Conservation (phyloP, 768 basidiomycete species). For the Leucogyrophana mollusca region DNA sequence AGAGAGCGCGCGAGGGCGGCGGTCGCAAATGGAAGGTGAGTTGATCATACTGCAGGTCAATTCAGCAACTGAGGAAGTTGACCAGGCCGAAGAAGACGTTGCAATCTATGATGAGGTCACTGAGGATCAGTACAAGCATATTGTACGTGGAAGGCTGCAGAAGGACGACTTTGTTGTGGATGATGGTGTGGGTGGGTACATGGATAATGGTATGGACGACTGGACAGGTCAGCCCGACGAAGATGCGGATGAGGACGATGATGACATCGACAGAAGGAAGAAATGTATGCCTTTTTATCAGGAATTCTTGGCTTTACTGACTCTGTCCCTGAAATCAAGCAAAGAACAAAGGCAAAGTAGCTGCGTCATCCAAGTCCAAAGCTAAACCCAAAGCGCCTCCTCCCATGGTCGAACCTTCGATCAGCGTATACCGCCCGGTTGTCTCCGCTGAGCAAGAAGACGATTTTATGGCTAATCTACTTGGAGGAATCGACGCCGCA, state of each 20-base stretch:
- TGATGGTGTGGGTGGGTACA: constrained; percentile 88
- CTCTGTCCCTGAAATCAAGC: constrained; percentile 11
- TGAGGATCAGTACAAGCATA: constrained; percentile 83
- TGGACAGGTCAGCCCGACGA: constrained; percentile 66
- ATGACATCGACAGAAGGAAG: constrained; percentile 33
- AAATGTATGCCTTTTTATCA: constrained; percentile 36
- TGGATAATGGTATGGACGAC: constrained; percentile 97
- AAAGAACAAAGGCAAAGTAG: constrained; percentile 22
- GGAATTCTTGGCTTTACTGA: too few relatives aligned
- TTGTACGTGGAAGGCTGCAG: constrained; percentile 81
- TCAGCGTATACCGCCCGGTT: constrained; percentile 77
- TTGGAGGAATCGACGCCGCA: constrained; percentile 66
- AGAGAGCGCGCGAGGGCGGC: constrained; percentile 59
- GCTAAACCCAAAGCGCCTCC: constrained; percentile 43
- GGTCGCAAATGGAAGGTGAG: constrained; percentile 57
- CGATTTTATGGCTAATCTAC: constrained; percentile 83
- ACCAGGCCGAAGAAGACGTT: constrained; percentile 53
- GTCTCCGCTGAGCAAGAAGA: constrained; percentile 79
- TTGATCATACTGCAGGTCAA: constrained; percentile 4
- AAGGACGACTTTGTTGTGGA: constrained; percentile 95
- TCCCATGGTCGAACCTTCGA: constrained; percentile 56
- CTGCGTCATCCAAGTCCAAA: constrained; percentile 2
- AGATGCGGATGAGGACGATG: constrained; percentile 52
- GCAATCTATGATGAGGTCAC: constrained; percentile 86
- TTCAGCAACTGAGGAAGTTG: constrained; percentile 17